A percentile compares a stretch with the other conserved stretches of the same genome.
Conservation (phyloP, 169 alveolate genomes). For the Ichthyophthirius multifiliis region DNA sequence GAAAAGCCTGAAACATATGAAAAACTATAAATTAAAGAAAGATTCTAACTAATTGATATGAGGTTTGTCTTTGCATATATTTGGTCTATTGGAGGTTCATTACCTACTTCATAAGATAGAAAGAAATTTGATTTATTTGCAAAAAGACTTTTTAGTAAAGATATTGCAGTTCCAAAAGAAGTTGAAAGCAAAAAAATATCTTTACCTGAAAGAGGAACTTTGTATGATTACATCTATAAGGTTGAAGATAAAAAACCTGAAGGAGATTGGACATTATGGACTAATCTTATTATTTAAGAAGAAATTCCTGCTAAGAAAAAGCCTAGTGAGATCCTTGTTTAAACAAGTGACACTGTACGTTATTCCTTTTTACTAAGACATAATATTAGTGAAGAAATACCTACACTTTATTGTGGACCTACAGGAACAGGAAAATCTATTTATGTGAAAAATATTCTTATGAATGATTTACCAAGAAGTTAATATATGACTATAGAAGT, state of each 20-base stretch:
- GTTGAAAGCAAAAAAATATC: slow-evolving; percentile 22
- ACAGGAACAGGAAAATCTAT: slow-evolving; percentile 95
- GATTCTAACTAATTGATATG: neutral
- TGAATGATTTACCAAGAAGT: slow-evolving; percentile 80
- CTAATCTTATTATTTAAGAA: slow-evolving; percentile 72
- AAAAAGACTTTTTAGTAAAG: slow-evolving; percentile 30
- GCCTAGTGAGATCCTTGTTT: slow-evolving; percentile 79
- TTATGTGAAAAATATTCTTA: slow-evolving; percentile 69
- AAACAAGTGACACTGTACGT: slow-evolving; percentile 89
- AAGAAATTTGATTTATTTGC: slow-evolving; percentile 29
- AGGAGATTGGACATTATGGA: slow-evolving; percentile 86
- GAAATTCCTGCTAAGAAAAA: slow-evolving; percentile 61
- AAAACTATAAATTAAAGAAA: neutral
- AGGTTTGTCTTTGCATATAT: slow-evolving; percentile 22
- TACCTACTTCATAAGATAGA: slow-evolving; percentile 6
- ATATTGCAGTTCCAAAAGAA: slow-evolving; percentile 9
- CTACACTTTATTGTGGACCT: slow-evolving; percentile 89
- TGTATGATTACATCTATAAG: slow-evolving; percentile 80
- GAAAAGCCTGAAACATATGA: slow-evolving; percentile 59
- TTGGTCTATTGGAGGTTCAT: slow-evolving; percentile 41
- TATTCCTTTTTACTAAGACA: slow-evolving; percentile 69
- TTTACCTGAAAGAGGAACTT: slow-evolving; percentile 45
- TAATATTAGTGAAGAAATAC: slow-evolving; percentile 66
- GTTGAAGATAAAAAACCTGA: slow-evolving; percentile 54
- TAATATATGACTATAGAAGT: slow-evolving; percentile 82